Percentiles rank a stretch among this genome's conserved stretches.
phyloP scores from a whole-genome alignment of 192 early-diverging fungal species.

The Linnemannia exigua region DNA sequence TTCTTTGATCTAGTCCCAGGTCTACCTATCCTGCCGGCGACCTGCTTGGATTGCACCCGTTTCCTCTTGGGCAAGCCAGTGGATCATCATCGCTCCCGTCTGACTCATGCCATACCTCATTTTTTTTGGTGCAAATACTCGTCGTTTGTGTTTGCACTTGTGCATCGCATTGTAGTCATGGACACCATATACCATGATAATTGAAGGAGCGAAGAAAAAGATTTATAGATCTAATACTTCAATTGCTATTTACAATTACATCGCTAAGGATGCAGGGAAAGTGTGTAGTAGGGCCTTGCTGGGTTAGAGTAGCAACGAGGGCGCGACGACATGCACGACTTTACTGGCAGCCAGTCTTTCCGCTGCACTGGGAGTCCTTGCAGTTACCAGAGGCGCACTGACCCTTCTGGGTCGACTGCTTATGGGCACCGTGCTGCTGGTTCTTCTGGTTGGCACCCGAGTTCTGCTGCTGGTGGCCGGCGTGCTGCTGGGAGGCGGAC shows the following conservation, averaged over 20 bases:
- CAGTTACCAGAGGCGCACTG: background rate
- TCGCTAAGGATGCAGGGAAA: background rate
- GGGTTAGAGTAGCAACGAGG: too few species aligned
- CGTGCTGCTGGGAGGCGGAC: background rate
- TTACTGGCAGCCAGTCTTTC: background rate
- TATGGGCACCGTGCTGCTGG: background rate
- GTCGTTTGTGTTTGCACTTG: background rate
- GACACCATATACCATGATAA: too few species aligned
- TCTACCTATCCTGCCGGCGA: constrained; percentile 62
- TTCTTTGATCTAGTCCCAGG: constrained; percentile 64
- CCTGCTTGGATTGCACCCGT: constrained; percentile 43
- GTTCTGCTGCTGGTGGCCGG: background rate
- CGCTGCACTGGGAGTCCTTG: background rate
- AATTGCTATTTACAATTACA: constrained; percentile 1
- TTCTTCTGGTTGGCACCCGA: background rate
- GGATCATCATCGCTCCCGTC: constrained; percentile 62
- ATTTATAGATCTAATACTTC: background rate
- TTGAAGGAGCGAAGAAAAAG: background rate
- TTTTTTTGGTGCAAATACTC: constrained; percentile 49
- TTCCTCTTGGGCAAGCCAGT: constrained; percentile 66
- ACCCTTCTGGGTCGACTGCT: background rate
- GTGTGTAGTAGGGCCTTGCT: too few species aligned
- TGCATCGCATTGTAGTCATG: too few species aligned
- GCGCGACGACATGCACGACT: background rate
- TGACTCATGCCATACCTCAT: constrained; percentile 54